Conservation (phyloP, 192 early-diverging fungal genomes). For the Mycoemilia scoparia region DNA sequence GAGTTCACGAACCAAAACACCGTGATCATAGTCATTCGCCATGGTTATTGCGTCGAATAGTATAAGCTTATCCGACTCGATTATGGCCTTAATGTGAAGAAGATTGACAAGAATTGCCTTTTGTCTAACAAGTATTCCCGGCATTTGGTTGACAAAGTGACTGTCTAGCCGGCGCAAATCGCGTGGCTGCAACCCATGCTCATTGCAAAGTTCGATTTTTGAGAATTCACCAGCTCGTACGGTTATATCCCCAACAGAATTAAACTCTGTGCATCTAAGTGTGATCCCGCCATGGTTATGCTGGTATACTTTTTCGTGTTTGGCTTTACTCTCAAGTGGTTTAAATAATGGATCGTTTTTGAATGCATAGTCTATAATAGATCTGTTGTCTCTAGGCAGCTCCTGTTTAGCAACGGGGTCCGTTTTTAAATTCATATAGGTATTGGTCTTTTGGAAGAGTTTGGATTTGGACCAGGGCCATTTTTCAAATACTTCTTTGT, state of each 20-base stretch:
- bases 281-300: no score
- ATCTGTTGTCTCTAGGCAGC: no score
- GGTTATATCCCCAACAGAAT: constrained; percentile 46
- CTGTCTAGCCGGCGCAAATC: constrained; percentile 73
- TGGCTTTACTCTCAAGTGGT: no score
- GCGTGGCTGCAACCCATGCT: constrained; percentile 60
- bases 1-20: constrained; percentile 58
- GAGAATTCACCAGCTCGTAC: constrained; percentile 54
- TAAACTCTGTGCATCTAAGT: constrained; percentile 44
- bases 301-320: no score
- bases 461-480: no score
- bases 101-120: constrained; percentile 72
- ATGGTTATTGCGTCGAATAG: constrained; percentile 55
- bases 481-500: no score
- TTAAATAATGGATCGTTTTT: no score
- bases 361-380: no score
- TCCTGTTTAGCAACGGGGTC: no score
- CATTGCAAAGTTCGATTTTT: constrained; percentile 59
- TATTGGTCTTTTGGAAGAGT: no score
- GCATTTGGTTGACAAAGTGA: constrained; percentile 54
- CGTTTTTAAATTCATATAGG: no score
- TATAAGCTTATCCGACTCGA: constrained; percentile 60
- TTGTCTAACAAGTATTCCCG: constrained; percentile 62
- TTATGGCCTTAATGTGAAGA: constrained; percentile 58
- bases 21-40: constrained; percentile 49